Percentiles rank a stretch among this genome's conserved stretches.
Conservation (phyloP, 768 basidiomycete species). For the Hygrocybe coccinea region DNA sequence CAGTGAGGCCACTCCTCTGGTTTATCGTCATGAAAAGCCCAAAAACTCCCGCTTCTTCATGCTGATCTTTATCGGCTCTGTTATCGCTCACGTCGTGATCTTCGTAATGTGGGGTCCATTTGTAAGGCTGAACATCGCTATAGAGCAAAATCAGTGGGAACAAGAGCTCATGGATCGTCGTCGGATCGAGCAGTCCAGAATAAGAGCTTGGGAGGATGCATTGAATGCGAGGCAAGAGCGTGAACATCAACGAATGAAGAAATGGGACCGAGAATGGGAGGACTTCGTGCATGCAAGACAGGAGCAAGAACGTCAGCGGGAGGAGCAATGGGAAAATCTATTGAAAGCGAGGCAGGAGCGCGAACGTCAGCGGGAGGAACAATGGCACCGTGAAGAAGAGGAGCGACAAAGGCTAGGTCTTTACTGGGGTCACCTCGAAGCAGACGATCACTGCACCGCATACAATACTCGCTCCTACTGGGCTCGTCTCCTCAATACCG, state of each 20-base stretch:
- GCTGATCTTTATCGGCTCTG: too few relatives aligned
- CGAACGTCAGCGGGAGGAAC: background rate
- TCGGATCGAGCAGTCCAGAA: too few relatives aligned
- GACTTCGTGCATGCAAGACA: background rate
- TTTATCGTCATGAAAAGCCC: too few relatives aligned
- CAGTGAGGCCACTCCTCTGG: too few relatives aligned
- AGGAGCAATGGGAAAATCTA: background rate
- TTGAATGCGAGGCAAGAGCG: background rate
- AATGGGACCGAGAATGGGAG: background rate
- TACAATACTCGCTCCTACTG: background rate
- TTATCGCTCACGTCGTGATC: too few relatives aligned
- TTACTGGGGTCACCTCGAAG: background rate
- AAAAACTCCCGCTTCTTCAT: too few relatives aligned
- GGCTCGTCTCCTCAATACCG: background rate
- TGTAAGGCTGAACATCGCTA: too few relatives aligned
- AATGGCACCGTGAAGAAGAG: conserved; percentile 4
- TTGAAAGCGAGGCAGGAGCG: background rate
- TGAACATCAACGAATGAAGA: background rate
- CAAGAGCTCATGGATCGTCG: too few relatives aligned
- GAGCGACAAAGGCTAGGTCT: background rate
- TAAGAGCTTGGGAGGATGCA: too few relatives aligned
- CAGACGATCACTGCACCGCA: background rate
- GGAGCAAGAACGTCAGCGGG: background rate
- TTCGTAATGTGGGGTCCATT: too few relatives aligned
- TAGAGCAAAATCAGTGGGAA: too few relatives aligned